phyloP scores from a whole-genome alignment of 495 filamentous ascomycete genomes.

The Halenospora varia region DNA sequence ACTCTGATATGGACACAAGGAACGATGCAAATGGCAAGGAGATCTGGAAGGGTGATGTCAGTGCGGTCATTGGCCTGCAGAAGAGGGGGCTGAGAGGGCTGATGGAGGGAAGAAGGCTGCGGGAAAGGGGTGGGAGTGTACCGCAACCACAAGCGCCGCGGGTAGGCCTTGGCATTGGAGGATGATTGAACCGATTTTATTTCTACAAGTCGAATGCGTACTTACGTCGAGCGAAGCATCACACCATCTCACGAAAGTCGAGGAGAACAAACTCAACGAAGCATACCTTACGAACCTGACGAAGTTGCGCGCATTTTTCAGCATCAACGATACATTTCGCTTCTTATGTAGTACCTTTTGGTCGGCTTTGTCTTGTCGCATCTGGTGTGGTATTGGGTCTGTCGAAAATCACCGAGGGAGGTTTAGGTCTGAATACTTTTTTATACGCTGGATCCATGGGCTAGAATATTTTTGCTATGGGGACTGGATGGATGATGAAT shows the following conservation, averaged over 20 bases:
- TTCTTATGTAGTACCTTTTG: neutral
- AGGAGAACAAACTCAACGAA: neutral
- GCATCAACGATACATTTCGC: neutral
- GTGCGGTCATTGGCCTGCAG: conserved; percentile 93
- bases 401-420: neutral
- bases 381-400: neutral
- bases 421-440: neutral
- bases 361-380: neutral
- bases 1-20: conserved; percentile 23
- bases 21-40: conserved; percentile 63
- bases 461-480: neutral
- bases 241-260: neutral
- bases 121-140: conserved; percentile 55
- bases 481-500: neutral
- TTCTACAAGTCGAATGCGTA: neutral
- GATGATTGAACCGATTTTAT: neutral
- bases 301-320: neutral
- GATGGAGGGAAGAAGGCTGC: conserved; percentile 89
- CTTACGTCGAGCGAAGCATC: neutral
- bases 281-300: neutral
- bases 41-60: conserved; percentile 79
- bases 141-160: neutral
- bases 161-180: conserved; percentile 18
- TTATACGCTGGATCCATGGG: neutral
- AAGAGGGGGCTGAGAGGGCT: conserved; percentile 87